Evolutionary conservation across 1,284 basidiomycete species (phyloP).

Genomic region (Salmacisia buchloeana): DNA sequence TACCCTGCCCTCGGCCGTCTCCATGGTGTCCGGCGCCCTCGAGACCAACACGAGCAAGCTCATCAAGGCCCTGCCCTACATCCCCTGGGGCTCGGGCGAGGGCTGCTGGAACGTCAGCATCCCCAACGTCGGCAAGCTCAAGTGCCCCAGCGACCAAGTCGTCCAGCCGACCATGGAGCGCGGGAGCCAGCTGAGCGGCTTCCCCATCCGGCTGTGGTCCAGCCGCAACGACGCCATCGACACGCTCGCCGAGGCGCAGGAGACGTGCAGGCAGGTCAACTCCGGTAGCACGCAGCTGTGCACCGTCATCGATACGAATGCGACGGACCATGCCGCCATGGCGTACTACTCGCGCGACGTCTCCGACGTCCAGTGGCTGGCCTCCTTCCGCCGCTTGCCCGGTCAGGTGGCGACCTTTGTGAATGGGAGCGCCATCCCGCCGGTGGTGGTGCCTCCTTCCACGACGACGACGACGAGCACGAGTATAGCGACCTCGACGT

Average conservation of each 20-base stretch:
- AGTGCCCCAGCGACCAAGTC: not conserved
- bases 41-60: conserved; percentile 2
- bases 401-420: too few relatives aligned
- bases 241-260: conserved; percentile 3
- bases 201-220: conserved; percentile 9
- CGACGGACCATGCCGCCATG: not conserved
- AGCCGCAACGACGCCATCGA: not conserved
- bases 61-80: conserved; percentile 9
- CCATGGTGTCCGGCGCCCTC: conserved; percentile 2
- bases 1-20: not conserved
- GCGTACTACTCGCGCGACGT: conserved; percentile 1
- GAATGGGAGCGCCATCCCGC: too few relatives aligned
- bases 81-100: conserved; percentile 4
- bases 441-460: too few relatives aligned
- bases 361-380: not conserved
- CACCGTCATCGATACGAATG: conserved; percentile 6
- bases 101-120: conserved; percentile 9
- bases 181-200: not conserved
- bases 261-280: conserved; percentile 1
- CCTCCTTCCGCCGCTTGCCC: not conserved
- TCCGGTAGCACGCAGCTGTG: not conserved
- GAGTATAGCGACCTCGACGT: too few relatives aligned
- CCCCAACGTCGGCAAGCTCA: conserved; percentile 1
- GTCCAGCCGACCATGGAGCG: conserved; percentile 8
- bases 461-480: too few relatives aligned